Base-by-base conservation (phyloP, 108 stramenopile species). In the Cylindrotheca fusiformis region DNA sequence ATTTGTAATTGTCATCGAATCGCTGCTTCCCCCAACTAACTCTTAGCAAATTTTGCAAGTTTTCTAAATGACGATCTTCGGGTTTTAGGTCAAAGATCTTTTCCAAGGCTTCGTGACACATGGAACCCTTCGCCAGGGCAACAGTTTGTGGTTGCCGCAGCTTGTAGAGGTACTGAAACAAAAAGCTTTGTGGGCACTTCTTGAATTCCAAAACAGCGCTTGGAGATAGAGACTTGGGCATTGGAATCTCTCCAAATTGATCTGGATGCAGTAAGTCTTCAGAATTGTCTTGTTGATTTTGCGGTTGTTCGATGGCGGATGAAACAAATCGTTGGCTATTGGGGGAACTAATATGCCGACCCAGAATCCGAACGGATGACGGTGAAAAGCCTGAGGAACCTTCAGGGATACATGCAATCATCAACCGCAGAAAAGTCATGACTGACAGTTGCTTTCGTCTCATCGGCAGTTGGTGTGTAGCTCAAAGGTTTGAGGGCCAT, bases 131-230 rank as follows among this genome's bases (percentile, higher is more conserved):
- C 24, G 79, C 83, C 59, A 90, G 47, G 8, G 74, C 82, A 2
- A 64, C 67, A 52, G 66, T 84, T 27, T 74, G 81, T 4, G 89
- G 87, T 58, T 85, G 87, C 50, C 52, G 61, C 36, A 92, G 41
- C 50, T 78, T 79, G 53, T 81, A 79, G 4, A 95, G 61, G 74
- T 92, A 87, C 36, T 87, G 82, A 61, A 95, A 90, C 18, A 95
- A 60, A 77, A 83, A 95, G 44, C 83, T 80, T 69, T 95, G 94
- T 14, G 90, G 91, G 44, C 94, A 95, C 63, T 79, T 68, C 32
- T 75, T 59, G 63, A 95, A 95, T 61, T 79, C 77, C 62, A 83
- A 63, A 4, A 84, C 72, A 10, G 91, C 78, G 12, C 90, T 87
- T 4, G 94, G 94, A 28, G 88, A 90, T 17, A 92, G 56, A 14